phyloP scores from a whole-genome alignment of 192 early-diverging fungal species.

The Cladochytrium replicatum region DNA sequence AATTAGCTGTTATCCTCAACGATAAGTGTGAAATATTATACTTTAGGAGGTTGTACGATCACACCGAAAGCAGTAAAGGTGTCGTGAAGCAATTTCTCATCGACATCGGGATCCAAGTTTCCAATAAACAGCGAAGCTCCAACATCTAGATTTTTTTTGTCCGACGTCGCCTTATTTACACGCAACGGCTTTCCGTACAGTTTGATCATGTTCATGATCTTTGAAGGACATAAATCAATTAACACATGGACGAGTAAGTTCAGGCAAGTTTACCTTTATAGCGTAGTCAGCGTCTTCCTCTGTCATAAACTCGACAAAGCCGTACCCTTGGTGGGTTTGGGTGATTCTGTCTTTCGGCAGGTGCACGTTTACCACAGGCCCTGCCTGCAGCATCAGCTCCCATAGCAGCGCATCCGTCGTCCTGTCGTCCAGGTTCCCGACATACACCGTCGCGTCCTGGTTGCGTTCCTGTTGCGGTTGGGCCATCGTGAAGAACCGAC shows the following conservation, averaged over 20 bases:
- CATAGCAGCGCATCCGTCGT: slow-evolving; percentile 88
- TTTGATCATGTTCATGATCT: slow-evolving; percentile 94
- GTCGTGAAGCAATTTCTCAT: slow-evolving; percentile 86
- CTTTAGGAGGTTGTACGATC: slow-evolving; percentile 75
- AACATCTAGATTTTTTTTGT: slow-evolving; percentile 78
- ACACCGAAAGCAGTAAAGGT: slow-evolving; percentile 92
- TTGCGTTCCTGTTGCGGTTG: slow-evolving; percentile 77
- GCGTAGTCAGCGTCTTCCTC: slow-evolving; percentile 96
- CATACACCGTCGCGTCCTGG: slow-evolving; percentile 95
- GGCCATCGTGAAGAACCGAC: too few relatives aligned
- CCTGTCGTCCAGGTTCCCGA: slow-evolving; percentile 93
- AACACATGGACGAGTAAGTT: neutral
- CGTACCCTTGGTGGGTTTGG: slow-evolving; percentile 86
- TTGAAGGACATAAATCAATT: neutral
- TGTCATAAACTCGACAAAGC: slow-evolving; percentile 89
- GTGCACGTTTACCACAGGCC: slow-evolving; percentile 91
- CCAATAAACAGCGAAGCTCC: slow-evolving; percentile 96
- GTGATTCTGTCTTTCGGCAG: slow-evolving; percentile 96
- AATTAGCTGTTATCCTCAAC: neutral
- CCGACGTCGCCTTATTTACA: slow-evolving; percentile 87
- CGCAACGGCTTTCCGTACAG: slow-evolving; percentile 90
- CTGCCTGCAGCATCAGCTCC: slow-evolving; percentile 98
- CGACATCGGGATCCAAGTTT: slow-evolving; percentile 83
- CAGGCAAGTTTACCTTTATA: slow-evolving; percentile 46
- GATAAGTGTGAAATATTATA: slow-evolving; percentile 6